Evolutionary conservation across 2,329 filamentous ascomycete genomes (phyloP).

Genomic region (Penicillium frequentans): DNA sequence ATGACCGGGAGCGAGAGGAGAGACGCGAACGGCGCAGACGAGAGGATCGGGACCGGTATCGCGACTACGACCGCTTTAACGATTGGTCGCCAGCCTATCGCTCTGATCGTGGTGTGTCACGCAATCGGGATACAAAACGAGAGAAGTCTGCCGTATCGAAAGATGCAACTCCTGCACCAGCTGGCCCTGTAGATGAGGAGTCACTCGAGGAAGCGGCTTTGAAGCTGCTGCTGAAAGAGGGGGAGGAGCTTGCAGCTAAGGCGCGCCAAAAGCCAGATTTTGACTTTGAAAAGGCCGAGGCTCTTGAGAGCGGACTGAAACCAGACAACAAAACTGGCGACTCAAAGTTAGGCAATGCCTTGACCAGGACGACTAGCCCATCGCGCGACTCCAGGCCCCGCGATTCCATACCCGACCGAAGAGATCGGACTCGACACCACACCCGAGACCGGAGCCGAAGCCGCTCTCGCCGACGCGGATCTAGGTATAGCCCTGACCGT

Average conservation of each 20-base stretch:
- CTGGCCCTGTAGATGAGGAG: slow-evolving; percentile 50
- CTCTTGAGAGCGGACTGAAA: slow-evolving; percentile 41
- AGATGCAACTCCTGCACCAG: slow-evolving; percentile 31
- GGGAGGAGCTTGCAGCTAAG: slow-evolving; percentile 55
- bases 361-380: slow-evolving; percentile 30
- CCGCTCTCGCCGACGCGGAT: slow-evolving; percentile 27
- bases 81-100: slow-evolving; percentile 34
- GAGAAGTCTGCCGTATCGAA: slow-evolving; percentile 35
- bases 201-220: slow-evolving; percentile 57
- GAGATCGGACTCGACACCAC: slow-evolving; percentile 24
- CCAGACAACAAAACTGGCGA: slow-evolving; percentile 30
- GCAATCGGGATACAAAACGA: slow-evolving; percentile 30
- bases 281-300: slow-evolving; percentile 50
- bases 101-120: slow-evolving; percentile 32
- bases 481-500: slow-evolving; percentile 32
- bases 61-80: slow-evolving; percentile 36
- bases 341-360: slow-evolving; percentile 26
- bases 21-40: slow-evolving; percentile 45
- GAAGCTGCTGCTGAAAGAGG: slow-evolving; percentile 55
- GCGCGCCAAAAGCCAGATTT: slow-evolving; percentile 51
- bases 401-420: slow-evolving; percentile 26
- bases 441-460: slow-evolving; percentile 33
- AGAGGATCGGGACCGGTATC: slow-evolving; percentile 48
- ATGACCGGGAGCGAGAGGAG: slow-evolving; percentile 53
- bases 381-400: slow-evolving; percentile 31